These are phyloP conservation scores for Aspergillus caelatus DNA, from an alignment of 2,329 filamentous ascomycete genomes.

Conservation along the genomic window DNA sequence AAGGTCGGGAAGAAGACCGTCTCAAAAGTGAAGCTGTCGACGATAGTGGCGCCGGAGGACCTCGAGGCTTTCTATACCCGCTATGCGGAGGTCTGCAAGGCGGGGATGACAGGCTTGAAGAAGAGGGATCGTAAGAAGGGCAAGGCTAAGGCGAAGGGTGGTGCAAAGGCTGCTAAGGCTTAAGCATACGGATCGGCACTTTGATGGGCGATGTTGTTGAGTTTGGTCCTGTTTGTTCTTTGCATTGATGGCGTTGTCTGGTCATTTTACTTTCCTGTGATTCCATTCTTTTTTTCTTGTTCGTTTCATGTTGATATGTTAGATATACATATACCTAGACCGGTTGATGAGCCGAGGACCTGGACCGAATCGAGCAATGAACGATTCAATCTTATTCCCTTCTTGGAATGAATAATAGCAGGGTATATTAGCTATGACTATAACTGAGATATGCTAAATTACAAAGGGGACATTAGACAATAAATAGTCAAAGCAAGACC, in stretches of 20 bases:
- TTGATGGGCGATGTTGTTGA: not conserved
- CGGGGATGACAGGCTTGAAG: conserved; percentile 85
- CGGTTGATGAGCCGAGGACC: not conserved
- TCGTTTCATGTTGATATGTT: conserved; percentile 7
- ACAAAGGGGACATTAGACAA: conserved; percentile 18
- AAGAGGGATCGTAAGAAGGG: conserved; percentile 85
- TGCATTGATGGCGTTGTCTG: conserved; percentile 32
- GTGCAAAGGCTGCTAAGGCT: conserved; percentile 36
- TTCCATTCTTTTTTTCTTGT: not conserved
- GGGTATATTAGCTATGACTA: conserved; percentile 12
- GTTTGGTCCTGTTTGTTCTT: conserved; percentile 4
- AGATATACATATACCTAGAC: conserved; percentile 8
- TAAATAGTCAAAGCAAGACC: conserved; percentile 14
- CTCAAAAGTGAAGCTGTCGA: conserved; percentile 77
- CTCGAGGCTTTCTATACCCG: conserved; percentile 78
- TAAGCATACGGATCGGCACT: conserved; percentile 16
- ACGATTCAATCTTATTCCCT: not conserved
- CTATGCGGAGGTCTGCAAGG: conserved; percentile 91
- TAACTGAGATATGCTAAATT: conserved; percentile 18
- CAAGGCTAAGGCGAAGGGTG: conserved; percentile 64
- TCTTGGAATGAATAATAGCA: not conserved
- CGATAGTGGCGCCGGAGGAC: conserved; percentile 74
- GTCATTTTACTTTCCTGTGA: not conserved
- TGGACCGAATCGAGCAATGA: not conserved
- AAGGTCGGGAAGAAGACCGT: conserved; percentile 49